Base-by-base conservation (phyloP, 2,329 filamentous ascomycete genomes). In the Pyricularia sp. region DNA sequence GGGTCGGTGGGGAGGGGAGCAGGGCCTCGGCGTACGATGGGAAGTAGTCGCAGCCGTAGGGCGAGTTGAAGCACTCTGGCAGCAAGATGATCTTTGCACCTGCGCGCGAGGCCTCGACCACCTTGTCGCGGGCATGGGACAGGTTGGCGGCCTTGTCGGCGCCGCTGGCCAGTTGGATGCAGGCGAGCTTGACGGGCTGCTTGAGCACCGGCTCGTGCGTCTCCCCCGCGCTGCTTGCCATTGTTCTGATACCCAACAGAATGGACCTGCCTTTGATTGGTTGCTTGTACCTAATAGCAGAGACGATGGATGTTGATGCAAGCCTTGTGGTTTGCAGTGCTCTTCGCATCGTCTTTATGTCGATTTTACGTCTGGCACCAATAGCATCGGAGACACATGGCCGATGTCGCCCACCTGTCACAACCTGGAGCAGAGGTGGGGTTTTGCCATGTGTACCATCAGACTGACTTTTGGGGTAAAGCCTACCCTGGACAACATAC, bases 1-100 rank as follows among this genome's bases (percentile, higher is more conserved):
- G 77, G 3, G 88, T 82, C 0, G 93, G 92, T 31, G 93, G 92
- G 3, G 88, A 90, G 0, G 93, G 92, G 66, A 82, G 80, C n/a
- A 98, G 88, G 1, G 88, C 90, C 80, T 99, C 95, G 73, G 95
- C 94, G 79, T 98, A 98, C 71, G 89, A 87, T 68, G 94, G 90
- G 81, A 99, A 99, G 84, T 90, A 94, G 76, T 93, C 79, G 73
- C 89, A 93, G 73, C 95, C 95, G 80, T 99, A 99, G 10, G 95
- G 95, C 61, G 92, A 96, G 83, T 99, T 99, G 88, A 99, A 99
- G 85, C 95, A 99, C 82, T 99, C 95, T 50, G 95, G 95, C 23
- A 99, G 87, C 42, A 98, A 93, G 70, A 99, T 88, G 69, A 91
- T 88, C 70, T 94, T 93, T 5, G 14, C 26, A 73, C 94, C 94